phyloP scores from a whole-genome alignment of 2,329 filamentous ascomycete species.

The Diaporthe nobilis region DNA sequence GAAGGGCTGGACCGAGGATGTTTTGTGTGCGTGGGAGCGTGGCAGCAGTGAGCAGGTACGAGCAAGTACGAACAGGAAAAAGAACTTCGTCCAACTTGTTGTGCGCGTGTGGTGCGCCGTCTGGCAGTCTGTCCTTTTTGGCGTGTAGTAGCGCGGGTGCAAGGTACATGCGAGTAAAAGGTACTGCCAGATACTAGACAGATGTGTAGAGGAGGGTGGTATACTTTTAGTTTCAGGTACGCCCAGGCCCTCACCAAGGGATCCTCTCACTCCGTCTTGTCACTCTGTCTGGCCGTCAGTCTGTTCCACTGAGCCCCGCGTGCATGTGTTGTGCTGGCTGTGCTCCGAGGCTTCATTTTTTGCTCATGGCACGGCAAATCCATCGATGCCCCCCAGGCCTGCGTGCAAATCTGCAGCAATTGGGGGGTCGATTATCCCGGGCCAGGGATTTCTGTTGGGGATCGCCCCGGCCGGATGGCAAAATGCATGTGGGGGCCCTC shows the following conservation, averaged over 20 bases:
- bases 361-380: constrained; percentile 15
- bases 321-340: constrained; percentile 14
- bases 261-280: not conserved
- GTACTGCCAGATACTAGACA: not conserved
- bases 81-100: not conserved
- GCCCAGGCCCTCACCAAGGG: constrained; percentile 8
- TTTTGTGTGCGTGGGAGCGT: not conserved
- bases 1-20: constrained; percentile 26
- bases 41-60: not conserved
- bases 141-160: constrained; percentile 13
- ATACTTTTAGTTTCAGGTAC: constrained; percentile 27
- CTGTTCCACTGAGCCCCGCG: not conserved
- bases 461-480: constrained; percentile 40
- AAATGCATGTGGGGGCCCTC: constrained; percentile 33
- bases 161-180: not conserved
- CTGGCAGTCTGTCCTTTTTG: constrained; percentile 24
- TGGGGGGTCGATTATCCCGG: constrained; percentile 22
- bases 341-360: not conserved
- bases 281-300: not conserved
- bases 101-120: constrained; percentile 1
- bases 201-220: not conserved
- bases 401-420: constrained; percentile 21
- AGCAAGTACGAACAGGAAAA: not conserved
- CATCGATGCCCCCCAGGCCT: not conserved
- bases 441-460: constrained; percentile 41